Base-by-base conservation (phyloP, 257 asterid genomes). In the Gynochthodes officinalis region DNA sequence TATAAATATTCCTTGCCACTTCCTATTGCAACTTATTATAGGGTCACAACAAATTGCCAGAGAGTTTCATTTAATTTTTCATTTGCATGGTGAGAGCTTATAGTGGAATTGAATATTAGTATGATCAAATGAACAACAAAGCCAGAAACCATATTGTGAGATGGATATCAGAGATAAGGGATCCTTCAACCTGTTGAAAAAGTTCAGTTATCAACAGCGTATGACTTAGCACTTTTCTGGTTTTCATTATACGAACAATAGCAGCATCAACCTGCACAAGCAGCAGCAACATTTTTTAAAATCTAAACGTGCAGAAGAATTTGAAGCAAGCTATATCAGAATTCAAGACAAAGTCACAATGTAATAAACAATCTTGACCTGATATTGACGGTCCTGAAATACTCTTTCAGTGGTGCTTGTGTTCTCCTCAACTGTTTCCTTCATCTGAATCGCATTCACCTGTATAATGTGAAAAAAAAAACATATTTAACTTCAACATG, bases 361-460 rank as follows among this genome's bases (percentile, higher is more conserved):
- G 43, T 15, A 42, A 39, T 50, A 18, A 23, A 28, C 0, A 18
- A 44, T 66, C 74, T 12, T 33, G 70, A 93, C 98, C 98, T 93
- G 98, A 71, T 93, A 93, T 74, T 93, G 98, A 50, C 98, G 93
- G 79, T 93, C 98, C 78, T 90, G 98, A 84, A 93, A 90, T 59
- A 93, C 97, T 82, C 97, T 86, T 60, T 90, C 98, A 10, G 97
- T 93, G 25, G 99, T 90, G 90, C 94, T 94, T 13, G 93, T 83
- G 71, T 94, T 88, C 87, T 91, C 98, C 85, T 94, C 98, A 4
- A 89, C 93, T 58, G 98, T 94, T 87, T 94, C 98, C 84, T 94
- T 92, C 96, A 91, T 87, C 82, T 94, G 97, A 67, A 93, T 93
- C 48, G 98, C 97, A 82, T 93, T 93, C 78, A 93, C 96, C 98